Percentiles rank a stretch among this genome's conserved stretches.
Conservation (phyloP, 495 filamentous ascomycete species). For the Talaromyces proteolyticus region DNA sequence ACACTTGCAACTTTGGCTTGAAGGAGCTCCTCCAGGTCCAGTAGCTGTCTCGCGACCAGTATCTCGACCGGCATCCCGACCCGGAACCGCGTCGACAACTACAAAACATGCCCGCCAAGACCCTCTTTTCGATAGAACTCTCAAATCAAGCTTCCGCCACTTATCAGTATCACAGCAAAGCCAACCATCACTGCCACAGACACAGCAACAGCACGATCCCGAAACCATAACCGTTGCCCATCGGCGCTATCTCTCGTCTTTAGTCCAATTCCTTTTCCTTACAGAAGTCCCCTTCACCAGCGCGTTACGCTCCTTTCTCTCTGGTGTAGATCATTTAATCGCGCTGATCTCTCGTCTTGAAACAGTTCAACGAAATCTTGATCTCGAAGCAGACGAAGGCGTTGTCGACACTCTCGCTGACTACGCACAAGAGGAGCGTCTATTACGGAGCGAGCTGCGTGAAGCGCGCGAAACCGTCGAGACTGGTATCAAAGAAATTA, state of each 20-base stretch:
- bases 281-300: conserved; percentile 62
- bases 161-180: not conserved
- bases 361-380: conserved; percentile 61
- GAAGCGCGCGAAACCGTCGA: conserved; percentile 25
- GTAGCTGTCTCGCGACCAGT: conserved; percentile 10
- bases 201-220: conserved; percentile 59
- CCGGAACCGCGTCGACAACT: conserved; percentile 24
- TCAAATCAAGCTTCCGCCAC: not conserved
- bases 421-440: conserved; percentile 59
- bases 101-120: not conserved
- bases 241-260: conserved; percentile 60
- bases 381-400: conserved; percentile 73
- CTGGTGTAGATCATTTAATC: conserved; percentile 69
- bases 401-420: conserved; percentile 69
- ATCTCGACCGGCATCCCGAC: conserved; percentile 19
- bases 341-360: conserved; percentile 69
- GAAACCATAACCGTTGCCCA: conserved; percentile 79
- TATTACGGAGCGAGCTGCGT: conserved; percentile 52
- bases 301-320: conserved; percentile 63
- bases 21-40: conserved; percentile 14
- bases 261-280: conserved; percentile 66
- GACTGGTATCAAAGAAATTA: conserved; percentile 55
- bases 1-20: conserved; percentile 55
- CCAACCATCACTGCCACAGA: not conserved
- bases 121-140: not conserved